A percentile compares a stretch with the other conserved stretches of the same genome.
Conservation (phyloP, 768 basidiomycete genomes). For the Rhodotorula diobovata region DNA sequence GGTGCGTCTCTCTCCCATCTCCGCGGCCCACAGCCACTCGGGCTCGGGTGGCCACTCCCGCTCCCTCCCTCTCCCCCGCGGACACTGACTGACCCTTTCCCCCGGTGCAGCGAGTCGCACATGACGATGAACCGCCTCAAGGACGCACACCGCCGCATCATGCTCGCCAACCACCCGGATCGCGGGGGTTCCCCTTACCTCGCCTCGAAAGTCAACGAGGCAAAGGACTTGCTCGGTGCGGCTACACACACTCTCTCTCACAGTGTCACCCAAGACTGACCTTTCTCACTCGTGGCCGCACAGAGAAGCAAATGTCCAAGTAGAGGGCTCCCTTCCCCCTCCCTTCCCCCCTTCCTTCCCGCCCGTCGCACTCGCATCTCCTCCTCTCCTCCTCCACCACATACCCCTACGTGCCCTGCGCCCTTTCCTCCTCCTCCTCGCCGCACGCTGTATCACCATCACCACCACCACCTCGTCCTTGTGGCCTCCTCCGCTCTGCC, state of each 20-base stretch:
- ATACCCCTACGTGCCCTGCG: background rate
- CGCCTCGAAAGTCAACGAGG: constrained; percentile 98
- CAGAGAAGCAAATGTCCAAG: constrained; percentile 39
- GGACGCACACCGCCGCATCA: constrained; percentile 92
- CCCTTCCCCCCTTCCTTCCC: background rate
- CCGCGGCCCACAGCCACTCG: too few relatives aligned
- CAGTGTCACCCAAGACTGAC: background rate
- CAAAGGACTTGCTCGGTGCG: constrained; percentile 54
- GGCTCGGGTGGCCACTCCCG: too few relatives aligned
- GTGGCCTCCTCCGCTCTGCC: too few relatives aligned
- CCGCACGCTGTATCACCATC: background rate
- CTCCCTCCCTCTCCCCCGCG: background rate
- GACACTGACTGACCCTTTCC: constrained; percentile 1
- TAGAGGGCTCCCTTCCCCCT: background rate
- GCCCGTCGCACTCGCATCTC: background rate
- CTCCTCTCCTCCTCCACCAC: background rate
- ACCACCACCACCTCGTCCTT: too few relatives aligned
- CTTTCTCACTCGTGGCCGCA: background rate
- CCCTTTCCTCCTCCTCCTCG: background rate
- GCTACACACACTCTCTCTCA: background rate
- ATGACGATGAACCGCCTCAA: constrained; percentile 72
- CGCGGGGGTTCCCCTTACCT: constrained; percentile 96
- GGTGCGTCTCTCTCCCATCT: constrained; percentile 55
- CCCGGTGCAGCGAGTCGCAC: constrained; percentile 65
- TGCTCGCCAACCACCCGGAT: constrained; percentile 98